Evolutionary conservation across 805 yeast species (phyloP).

Genomic region (Henningerozyma blattae): DNA sequence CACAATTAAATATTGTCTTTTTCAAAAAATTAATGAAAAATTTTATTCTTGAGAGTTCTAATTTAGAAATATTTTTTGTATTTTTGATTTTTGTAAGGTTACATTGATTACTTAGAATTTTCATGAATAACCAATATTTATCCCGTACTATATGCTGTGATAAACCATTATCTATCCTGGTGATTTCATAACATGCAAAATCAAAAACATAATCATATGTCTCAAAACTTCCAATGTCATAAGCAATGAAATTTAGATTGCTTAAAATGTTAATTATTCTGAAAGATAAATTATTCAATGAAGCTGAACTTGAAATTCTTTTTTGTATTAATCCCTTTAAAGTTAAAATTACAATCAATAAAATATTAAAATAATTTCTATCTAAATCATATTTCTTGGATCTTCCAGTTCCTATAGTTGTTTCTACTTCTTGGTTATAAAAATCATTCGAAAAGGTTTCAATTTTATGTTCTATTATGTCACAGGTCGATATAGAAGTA

Average conservation of each 20-base stretch:
- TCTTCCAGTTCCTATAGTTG: constrained; percentile 4
- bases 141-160: too few relatives aligned
- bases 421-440: constrained; percentile 6
- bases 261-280: constrained; percentile 9
- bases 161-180: too few relatives aligned
- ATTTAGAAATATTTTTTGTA: too few relatives aligned
- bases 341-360: constrained; percentile 12
- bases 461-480: constrained; percentile 3
- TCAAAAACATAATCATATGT: constrained; percentile 18
- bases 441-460: constrained; percentile 6
- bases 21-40: too few relatives aligned
- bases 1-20: too few relatives aligned
- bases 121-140: too few relatives aligned
- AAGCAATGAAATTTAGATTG: constrained; percentile 13
- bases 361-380: constrained; percentile 9
- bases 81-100: too few relatives aligned
- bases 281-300: constrained; percentile 7
- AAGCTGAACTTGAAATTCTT: constrained; percentile 1
- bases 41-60: too few relatives aligned
- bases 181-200: too few relatives aligned
- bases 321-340: constrained; percentile 9
- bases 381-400: constrained; percentile 8
- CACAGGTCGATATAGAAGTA: constrained; percentile 5
- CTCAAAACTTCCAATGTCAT: constrained; percentile 19
- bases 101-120: too few relatives aligned